Percentiles rank a stretch among this genome's conserved stretches.
These are phyloP conservation scores for Ilyonectria destructans DNA, from an alignment of 2,329 filamentous ascomycete species.

Conservation along the genomic window DNA sequence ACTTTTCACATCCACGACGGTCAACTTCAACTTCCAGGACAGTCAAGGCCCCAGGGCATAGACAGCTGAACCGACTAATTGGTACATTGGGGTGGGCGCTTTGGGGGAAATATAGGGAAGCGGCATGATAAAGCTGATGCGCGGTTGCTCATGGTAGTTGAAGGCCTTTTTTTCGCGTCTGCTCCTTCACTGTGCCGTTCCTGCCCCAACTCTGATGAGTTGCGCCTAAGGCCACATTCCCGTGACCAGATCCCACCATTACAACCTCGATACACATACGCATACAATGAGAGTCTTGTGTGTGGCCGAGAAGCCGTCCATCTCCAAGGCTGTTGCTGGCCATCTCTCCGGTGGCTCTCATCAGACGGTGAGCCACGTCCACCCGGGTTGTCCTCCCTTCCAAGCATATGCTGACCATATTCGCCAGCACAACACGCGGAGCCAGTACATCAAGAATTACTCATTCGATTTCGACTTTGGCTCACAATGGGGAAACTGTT, in stretches of 20 bases:
- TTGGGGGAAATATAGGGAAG: not conserved
- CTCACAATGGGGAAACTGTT: constrained; percentile 83
- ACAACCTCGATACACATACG: not conserved
- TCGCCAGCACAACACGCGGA: constrained; percentile 76
- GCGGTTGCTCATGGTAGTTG: not conserved
- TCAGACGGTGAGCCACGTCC: constrained; percentile 72
- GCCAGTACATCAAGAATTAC: constrained; percentile 94
- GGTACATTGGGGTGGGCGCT: not conserved
- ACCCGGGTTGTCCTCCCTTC: not conserved
- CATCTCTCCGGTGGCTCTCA: constrained; percentile 87
- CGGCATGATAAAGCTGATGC: constrained; percentile 10
- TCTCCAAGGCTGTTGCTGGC: constrained; percentile 92
- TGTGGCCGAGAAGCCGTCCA: constrained; percentile 84
- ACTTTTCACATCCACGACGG: constrained; percentile 18
- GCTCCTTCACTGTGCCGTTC: constrained; percentile 4
- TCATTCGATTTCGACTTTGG: constrained; percentile 92
- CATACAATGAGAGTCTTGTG: constrained; percentile 68
- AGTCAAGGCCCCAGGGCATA: not conserved
- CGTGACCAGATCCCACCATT: constrained; percentile 11
- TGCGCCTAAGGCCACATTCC: constrained; percentile 17
- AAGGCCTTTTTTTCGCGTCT: constrained; percentile 9
- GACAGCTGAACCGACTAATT: not conserved
- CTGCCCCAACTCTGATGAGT: constrained; percentile 7
- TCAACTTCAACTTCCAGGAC: not conserved
- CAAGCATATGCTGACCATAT: constrained; percentile 41